Evolutionary conservation across 768 basidiomycete species (phyloP), one percentile per base, ranked within the genome.

Genomic region (Trametes elegans): DNA sequence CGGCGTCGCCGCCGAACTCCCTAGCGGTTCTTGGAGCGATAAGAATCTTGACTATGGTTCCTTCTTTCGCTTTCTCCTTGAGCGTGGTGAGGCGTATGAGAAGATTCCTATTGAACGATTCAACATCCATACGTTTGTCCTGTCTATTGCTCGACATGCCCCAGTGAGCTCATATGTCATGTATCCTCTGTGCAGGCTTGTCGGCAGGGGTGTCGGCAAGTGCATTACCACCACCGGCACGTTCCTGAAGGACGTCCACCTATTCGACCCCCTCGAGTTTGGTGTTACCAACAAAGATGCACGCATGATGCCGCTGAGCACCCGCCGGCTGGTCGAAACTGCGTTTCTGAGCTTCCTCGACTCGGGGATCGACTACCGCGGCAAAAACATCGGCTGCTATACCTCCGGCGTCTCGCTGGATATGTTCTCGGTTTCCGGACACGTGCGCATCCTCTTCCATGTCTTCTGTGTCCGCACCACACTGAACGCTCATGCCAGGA

Each of bases 321-420:
- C 72, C 5, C 61, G 74, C 26, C 73, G 71, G 51, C 67, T 75
- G 3, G 53, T 77, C 16, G 75, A 77, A 48, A 60, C 68, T 23
- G 61, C 69, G 5, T 77, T 77, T 62, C 61, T 73, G 27, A 75
- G 76, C 1, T 68, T 80, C 11, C 68, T 73, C 47, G 79, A 80
- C 58, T 77, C 79, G 1, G 79, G 78, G 7, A 74, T 80, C 32
- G 71, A 79, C 57, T 78, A 73, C 51, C 69, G 78, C 40, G 69
- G 67, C 11, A 68, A 67, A 28, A 73, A 73, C 14, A 72, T 79
- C 24, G 77, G 77, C 2, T 73, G 71, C 41, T 80, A 68, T 58
- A 73, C 70, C 7, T 69, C 77, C 3, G 74, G 67, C 5, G 68
- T 61, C n/a, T 47, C 50, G 11, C 52, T 56, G 23, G 66, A 27